Evolutionary conservation across 495 filamentous ascomycete genomes (phyloP), one percentile per base, ranked within the genome.

Genomic region (Delitschia confertaspora): DNA sequence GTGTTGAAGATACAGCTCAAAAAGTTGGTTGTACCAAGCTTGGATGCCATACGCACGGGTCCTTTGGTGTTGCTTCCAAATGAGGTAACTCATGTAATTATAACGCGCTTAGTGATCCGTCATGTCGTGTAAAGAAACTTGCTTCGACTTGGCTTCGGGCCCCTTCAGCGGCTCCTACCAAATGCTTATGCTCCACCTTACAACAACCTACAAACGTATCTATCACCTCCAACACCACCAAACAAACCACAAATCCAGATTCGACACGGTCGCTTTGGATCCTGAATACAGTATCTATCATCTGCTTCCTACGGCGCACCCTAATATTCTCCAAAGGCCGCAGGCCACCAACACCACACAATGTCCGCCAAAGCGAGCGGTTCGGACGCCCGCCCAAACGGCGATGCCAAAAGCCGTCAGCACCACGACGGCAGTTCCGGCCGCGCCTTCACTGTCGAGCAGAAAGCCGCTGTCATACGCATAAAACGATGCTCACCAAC

Each of bases 371-470:
- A 75, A 56, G 70, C 88, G 43, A 82, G 82, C 41, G 85, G 86
- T 51, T 72, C 77, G 38, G 78, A 88, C 67, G 74, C 63, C 60
- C 35, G 35, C 34, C 61, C 65, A 27, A 72, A 74, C 56, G 76
- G 78, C 24, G 67, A 73, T 29, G 74, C 85, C 34, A 81, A 81
- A 63, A 75, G 72, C 59, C 81, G 84, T 46, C 78, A 86, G 22
- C 91, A 96, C 66, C 88, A 91, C 58, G 88, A 96, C 57, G 91
- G 91, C 47, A 93, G 88, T 61, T 83, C 89, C 60, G 83, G 86
- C 33, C 81, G 87, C 47, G 85, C 83, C 62, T 93, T 78, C 65
- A 96, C 89, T 4, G 64, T 74, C 17, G 91, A 95, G 44, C 89
- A 96, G 60, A 89, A 91, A 60, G 74, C 80, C 0, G 88, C 88